Evolutionary conservation across 306 rosid species (phyloP).

Genomic region (Neltuma alba): DNA sequence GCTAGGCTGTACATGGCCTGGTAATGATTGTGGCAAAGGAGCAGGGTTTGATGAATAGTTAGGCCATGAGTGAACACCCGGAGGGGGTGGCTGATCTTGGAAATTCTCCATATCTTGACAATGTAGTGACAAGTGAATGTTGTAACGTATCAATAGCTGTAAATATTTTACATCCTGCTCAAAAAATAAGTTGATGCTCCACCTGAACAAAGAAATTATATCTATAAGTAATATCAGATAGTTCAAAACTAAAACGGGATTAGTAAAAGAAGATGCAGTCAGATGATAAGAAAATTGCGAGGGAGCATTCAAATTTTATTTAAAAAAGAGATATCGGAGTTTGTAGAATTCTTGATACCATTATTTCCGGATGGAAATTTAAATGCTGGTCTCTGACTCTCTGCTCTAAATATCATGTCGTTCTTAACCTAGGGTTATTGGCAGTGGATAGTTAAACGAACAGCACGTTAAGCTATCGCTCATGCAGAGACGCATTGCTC

Average conservation of each 20-base stretch:
- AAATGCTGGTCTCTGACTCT: background rate
- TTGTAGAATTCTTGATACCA: background rate
- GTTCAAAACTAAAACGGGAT: background rate
- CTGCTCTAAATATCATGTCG: background rate
- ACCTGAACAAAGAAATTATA: conserved; percentile 10
- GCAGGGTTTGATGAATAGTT: conserved; percentile 27
- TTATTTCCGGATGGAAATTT: background rate
- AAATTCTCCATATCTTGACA: conserved; percentile 47
- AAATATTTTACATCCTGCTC: background rate
- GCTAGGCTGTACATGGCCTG: conserved; percentile 29
- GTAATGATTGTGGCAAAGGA: conserved; percentile 30
- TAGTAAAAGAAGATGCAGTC: background rate
- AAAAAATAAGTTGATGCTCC: background rate
- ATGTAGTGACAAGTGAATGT: background rate
- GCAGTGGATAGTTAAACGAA: background rate
- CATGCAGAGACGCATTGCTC: background rate
- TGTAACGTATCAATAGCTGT: background rate
- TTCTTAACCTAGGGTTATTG: background rate
- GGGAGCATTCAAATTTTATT: background rate
- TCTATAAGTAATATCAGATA: background rate
- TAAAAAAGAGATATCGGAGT: background rate
- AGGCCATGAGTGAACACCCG: conserved; percentile 55
- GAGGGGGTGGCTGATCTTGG: conserved; percentile 57
- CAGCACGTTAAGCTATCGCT: background rate
- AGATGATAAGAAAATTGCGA: background rate